Conservation (phyloP, 2,329 filamentous ascomycete genomes). For the Colletotrichum falcatum region DNA sequence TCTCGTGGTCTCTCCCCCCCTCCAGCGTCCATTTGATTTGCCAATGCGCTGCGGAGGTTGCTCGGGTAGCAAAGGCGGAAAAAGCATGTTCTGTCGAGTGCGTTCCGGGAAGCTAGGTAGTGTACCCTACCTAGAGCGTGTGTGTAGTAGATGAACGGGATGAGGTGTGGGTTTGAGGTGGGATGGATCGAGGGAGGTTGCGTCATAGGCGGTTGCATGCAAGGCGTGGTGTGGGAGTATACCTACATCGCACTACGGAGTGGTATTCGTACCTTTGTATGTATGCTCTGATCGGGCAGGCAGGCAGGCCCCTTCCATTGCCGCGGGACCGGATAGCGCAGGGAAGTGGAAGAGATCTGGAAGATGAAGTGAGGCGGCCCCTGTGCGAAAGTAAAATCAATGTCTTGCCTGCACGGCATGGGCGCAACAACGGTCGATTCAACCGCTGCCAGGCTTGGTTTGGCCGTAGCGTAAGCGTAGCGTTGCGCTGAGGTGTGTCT, state of each 20-base stretch:
- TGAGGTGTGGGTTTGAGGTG: conserved; percentile 20
- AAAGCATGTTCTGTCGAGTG: conserved; percentile 17
- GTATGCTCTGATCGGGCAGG: conserved; percentile 5
- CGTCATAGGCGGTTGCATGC: conserved; percentile 40
- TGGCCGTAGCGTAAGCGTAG: no score
- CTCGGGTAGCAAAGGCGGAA: conserved; percentile 12
- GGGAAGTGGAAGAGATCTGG: conserved; percentile 6
- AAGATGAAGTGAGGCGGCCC: conserved; percentile 6
- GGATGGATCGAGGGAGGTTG: conserved; percentile 33
- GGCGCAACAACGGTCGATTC: conserved; percentile 27
- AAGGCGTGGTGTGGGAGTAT: no score
- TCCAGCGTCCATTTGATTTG: background rate
- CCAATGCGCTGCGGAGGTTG: background rate
- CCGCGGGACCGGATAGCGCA: conserved; percentile 16
- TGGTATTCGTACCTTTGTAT: background rate
- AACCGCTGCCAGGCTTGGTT: conserved; percentile 18
- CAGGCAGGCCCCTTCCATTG: conserved; percentile 13
- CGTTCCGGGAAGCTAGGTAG: background rate
- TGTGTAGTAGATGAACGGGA: background rate
- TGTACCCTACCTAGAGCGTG: no score
- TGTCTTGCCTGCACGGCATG: conserved; percentile 10
- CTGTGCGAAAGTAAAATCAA: conserved; percentile 31
- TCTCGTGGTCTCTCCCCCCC: no score
- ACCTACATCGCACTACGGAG: no score
- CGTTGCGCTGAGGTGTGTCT: background rate